phyloP scores from a whole-genome alignment of 2,329 filamentous ascomycete species.

The Aspergillus versicolor region DNA sequence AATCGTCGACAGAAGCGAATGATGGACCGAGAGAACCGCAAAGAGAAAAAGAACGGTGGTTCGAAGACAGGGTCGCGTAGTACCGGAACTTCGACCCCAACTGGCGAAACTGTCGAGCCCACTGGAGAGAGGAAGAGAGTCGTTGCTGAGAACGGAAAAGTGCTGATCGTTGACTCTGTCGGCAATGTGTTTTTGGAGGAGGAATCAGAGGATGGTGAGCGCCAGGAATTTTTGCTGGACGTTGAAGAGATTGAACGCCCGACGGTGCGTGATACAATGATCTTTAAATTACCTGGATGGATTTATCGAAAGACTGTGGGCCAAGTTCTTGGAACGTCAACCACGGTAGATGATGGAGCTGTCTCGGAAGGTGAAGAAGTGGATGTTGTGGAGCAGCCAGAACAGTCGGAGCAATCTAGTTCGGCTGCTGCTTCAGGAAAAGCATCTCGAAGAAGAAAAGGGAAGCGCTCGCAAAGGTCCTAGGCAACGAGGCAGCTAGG shows the following conservation, averaged over 20 bases:
- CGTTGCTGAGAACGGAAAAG: constrained; percentile 90
- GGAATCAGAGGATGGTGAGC: constrained; percentile 79
- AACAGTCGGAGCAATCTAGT: constrained; percentile 23
- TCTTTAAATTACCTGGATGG: constrained; percentile 76
- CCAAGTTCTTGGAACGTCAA: constrained; percentile 25
- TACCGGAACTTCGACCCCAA: constrained; percentile 53
- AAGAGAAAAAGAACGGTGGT: constrained; percentile 60
- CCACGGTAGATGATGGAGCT: background rate
- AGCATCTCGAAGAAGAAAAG: constrained; percentile 25
- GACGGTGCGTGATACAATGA: constrained; percentile 75
- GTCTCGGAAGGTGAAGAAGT: constrained; percentile 22
- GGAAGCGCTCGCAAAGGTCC: constrained; percentile 31
- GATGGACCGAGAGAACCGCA: constrained; percentile 76
- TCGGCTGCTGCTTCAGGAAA: constrained; percentile 25
- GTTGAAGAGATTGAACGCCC: constrained; percentile 79
- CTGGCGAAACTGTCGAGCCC: constrained; percentile 57
- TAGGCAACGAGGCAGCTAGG: constrained; percentile 5
- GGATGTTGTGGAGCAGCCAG: constrained; percentile 20
- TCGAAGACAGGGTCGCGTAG: constrained; percentile 26
- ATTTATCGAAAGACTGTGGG: constrained; percentile 55
- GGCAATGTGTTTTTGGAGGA: constrained; percentile 97
- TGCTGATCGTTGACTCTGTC: constrained; percentile 84
- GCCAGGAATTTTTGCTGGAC: constrained; percentile 82
- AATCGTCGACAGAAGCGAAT: constrained; percentile 86
- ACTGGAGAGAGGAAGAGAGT: constrained; percentile 82